Evolutionary conservation across 2,329 filamentous ascomycete species (phyloP), one percentile per base, ranked within the genome.

Genomic region (Colletotrichum costaricense): DNA sequence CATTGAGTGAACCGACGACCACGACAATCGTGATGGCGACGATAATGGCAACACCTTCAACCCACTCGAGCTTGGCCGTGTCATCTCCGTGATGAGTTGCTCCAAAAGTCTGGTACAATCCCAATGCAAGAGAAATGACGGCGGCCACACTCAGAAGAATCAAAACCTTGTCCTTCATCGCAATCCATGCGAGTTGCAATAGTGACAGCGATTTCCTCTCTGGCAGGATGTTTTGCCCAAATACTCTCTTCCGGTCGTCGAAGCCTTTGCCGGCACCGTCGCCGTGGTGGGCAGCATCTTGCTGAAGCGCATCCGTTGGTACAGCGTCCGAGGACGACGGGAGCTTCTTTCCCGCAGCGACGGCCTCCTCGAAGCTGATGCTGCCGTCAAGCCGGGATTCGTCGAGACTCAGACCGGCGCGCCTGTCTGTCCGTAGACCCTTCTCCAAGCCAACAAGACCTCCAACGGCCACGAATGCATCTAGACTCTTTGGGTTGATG

Each of bases 21-120:
- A 95, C 92, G 60, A 95, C 94, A 75, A 95, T 92, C 16, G 92
- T 80, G 73, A 95, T 94, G 58, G 93, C 94, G n/a, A 92, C 88
- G 57, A 95, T 91, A 75, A 95, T 95, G 16, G 94, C 93, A 8
- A 95, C 91, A 76, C 93, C 93, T 81, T 96, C 94, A 4, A 95
- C 92, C 94, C 94, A 95, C 80, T 95, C 92, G 14, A 94, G 90
- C 49, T 88, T 88, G 12, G 91, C 85, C 38, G 83, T 79, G 42
- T 82, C 84, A n/a, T 86, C 81, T 11, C 86, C 81, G 7, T 81
- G 72, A 69, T 86, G 86, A 68, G 87, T 73, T 72, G 87, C 86
- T n/a, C 88, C 90, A 66, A 93, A 87, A 1, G 92, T 92, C 78
- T 95, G 92, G 77, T 94, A 95, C 1, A 95, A 88, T 63, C 93